Conservation (phyloP, 371 early-diverging fungal genomes). For the Rhizomucor miehei region DNA sequence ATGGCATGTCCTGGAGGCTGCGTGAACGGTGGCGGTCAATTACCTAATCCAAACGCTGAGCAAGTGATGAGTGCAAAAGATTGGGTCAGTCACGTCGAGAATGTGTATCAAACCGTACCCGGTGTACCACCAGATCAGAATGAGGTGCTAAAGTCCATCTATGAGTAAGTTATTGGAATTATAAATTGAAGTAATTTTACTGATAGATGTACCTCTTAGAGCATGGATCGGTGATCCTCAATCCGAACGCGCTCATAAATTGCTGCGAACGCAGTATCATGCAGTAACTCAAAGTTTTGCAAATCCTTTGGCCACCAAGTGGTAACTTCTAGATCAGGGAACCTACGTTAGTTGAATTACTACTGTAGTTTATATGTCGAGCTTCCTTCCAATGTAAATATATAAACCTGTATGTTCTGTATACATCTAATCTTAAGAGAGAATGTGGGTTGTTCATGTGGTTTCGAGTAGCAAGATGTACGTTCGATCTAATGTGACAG, state of each 20-base stretch:
- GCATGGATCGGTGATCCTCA: constrained; percentile 44
- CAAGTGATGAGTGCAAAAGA: constrained; percentile 56
- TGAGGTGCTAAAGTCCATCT: constrained; percentile 46
- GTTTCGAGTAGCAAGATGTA: too few relatives aligned
- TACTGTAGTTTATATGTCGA: neutral
- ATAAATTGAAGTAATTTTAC: neutral
- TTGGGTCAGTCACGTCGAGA: constrained; percentile 58
- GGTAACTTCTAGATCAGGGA: constrained; percentile 40
- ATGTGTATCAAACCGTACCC: constrained; percentile 50
- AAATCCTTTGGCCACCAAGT: constrained; percentile 72
- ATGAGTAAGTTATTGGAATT: constrained; percentile 44
- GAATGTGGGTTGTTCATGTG: too few relatives aligned
- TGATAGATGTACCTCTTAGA: constrained; percentile 14
- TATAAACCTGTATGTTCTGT: too few relatives aligned
- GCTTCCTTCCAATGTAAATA: neutral
- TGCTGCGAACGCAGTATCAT: constrained; percentile 77
- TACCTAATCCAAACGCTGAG: constrained; percentile 39
- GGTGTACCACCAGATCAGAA: constrained; percentile 58
- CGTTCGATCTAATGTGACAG: too few relatives aligned
- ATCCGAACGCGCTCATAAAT: constrained; percentile 43
- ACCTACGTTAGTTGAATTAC: too few relatives aligned
- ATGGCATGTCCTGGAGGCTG: constrained; percentile 96
- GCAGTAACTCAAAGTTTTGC: constrained; percentile 63
- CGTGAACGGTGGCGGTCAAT: constrained; percentile 91
- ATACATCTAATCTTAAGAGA: too few relatives aligned